A percentile compares a stretch with the other conserved stretches of the same genome.
phyloP scores from a whole-genome alignment of 805 yeast genomes.

The Candida parachauliodes region DNA sequence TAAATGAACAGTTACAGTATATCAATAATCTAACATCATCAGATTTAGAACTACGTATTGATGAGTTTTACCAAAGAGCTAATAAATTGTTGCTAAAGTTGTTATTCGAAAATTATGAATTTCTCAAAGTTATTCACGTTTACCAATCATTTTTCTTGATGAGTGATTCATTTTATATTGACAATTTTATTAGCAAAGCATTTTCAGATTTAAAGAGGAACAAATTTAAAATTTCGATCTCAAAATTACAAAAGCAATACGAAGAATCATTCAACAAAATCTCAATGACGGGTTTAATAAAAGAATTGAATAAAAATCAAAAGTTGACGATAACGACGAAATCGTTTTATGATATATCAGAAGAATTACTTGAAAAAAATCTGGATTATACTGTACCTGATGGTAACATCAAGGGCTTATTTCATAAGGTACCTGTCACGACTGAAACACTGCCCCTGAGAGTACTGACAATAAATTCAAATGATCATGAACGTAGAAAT shows the following conservation, averaged over 20 bases:
- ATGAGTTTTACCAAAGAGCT: conserved; percentile 63
- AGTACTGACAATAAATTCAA: conserved; percentile 12
- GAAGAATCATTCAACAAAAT: conserved; percentile 13
- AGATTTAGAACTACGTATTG: conserved; percentile 53
- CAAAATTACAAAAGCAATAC: conserved; percentile 24
- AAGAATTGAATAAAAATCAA: conserved; percentile 15
- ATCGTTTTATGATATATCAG: conserved; percentile 42
- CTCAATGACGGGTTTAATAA: conserved; percentile 8
- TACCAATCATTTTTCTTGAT: conserved; percentile 59
- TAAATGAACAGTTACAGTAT: conserved; percentile 24
- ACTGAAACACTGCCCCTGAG: conserved; percentile 3
- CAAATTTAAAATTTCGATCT: conserved; percentile 26
- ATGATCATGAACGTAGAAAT: conserved; percentile 25
- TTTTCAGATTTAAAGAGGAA: conserved; percentile 50
- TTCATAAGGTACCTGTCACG: conserved; percentile 15
- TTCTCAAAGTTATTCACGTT: conserved; percentile 43
- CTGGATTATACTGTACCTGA: conserved; percentile 7
- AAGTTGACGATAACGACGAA: conserved; percentile 41
- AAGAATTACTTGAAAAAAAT: conserved; percentile 44
- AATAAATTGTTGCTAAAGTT: conserved; percentile 57
- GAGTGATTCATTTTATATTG: conserved; percentile 47
- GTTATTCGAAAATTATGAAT: conserved; percentile 56
- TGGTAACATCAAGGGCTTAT: conserved; percentile 1
- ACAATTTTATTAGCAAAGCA: conserved; percentile 49
- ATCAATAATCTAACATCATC: conserved; percentile 31